Evolutionary conservation across 352 stramenopile species (phyloP), one percentile per base, ranked within the genome.

Genomic region (Elongisporangium anandrum): DNA sequence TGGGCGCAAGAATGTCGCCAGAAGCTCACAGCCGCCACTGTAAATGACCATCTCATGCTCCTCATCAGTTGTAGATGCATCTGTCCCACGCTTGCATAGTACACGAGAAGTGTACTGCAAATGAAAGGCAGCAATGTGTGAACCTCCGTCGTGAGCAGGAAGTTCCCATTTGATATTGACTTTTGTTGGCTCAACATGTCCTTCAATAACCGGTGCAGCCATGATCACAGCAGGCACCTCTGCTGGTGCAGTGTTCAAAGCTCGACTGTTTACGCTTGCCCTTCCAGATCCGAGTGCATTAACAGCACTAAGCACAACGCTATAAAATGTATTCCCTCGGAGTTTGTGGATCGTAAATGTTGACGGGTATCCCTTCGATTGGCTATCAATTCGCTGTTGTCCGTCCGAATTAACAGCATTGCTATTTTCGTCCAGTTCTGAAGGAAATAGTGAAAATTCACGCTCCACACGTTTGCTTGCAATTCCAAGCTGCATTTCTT

Each of bases 401-500:
- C 29, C 4, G 17, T 7, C 41, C 3, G 19, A n/a, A 26, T 39
- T n/a, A n/a, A n/a, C n/a, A n/a, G n/a, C 22, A n/a, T 50, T 12
- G n/a, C 34, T 59, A 19, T 5, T 51, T 59, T 54, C 29, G 7
- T 66, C 47, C 24, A 75, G 61, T 24, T 87, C 62, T 0, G 55
- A 24, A 1, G 68, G 53, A 4, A 16, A 1, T 9, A 85, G 21
- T 15, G 52, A 57, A 22, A 86, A 59, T 22, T 85, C 68, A 0
- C 75, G 77, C 4, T 65, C 65, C 8, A 89, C n/a, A 3, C 61
- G 61, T 12, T 77, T 75, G 16, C 75, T 72, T 3, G 61, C 59
- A 23, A 92, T 72, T 8, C 80, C 79, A 59, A 87, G 88, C 52
- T 88, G 72, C 21, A 69, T 63, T 39, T 90, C 79, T 59, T 90